Percentiles rank a stretch among this genome's conserved stretches.
These are phyloP conservation scores for Podaxis carcinomalis DNA, from an alignment of 768 basidiomycete species.

Conservation along the genomic window DNA sequence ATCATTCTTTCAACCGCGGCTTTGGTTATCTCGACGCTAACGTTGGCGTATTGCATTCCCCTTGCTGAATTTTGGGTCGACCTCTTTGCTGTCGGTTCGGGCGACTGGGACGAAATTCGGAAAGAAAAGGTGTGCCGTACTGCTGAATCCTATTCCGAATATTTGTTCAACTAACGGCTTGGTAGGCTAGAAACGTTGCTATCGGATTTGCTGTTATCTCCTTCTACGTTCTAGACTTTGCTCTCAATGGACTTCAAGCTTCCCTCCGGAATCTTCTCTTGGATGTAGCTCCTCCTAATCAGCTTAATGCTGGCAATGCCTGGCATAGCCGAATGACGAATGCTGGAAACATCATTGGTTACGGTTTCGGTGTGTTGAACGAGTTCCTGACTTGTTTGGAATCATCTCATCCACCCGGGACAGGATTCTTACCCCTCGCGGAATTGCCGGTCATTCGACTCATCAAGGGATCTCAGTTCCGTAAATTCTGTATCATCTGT, in stretches of 20 bases:
- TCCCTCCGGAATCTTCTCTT: slow-evolving; percentile 91
- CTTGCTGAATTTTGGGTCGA: slow-evolving; percentile 76
- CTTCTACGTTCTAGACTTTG: slow-evolving; percentile 95
- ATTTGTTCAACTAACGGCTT: not conserved
- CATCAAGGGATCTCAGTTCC: slow-evolving; percentile 89
- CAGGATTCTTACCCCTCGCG: slow-evolving; percentile 87
- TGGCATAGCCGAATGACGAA: slow-evolving; percentile 98
- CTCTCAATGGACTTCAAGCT: slow-evolving; percentile 93
- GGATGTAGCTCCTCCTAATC: slow-evolving; percentile 84
- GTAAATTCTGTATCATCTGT: slow-evolving; percentile 90
- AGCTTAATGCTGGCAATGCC: slow-evolving; percentile 91
- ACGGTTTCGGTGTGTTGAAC: slow-evolving; percentile 68
- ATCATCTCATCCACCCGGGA: slow-evolving; percentile 11
- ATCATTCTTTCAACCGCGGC: slow-evolving; percentile 83
- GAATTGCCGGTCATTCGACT: slow-evolving; percentile 72
- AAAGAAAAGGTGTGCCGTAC: slow-evolving; percentile 47
- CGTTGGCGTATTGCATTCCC: slow-evolving; percentile 78
- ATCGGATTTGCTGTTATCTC: slow-evolving; percentile 85
- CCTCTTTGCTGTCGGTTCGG: slow-evolving; percentile 65
- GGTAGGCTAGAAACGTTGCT: slow-evolving; percentile 61
- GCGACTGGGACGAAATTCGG: slow-evolving; percentile 84
- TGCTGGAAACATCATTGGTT: slow-evolving; percentile 95
- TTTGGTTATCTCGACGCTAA: slow-evolving; percentile 72
- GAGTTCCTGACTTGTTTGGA: not conserved
- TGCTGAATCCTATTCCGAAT: not conserved